phyloP scores from a whole-genome alignment of 2,329 filamentous ascomycete genomes.

The Talaromyces sp. region DNA sequence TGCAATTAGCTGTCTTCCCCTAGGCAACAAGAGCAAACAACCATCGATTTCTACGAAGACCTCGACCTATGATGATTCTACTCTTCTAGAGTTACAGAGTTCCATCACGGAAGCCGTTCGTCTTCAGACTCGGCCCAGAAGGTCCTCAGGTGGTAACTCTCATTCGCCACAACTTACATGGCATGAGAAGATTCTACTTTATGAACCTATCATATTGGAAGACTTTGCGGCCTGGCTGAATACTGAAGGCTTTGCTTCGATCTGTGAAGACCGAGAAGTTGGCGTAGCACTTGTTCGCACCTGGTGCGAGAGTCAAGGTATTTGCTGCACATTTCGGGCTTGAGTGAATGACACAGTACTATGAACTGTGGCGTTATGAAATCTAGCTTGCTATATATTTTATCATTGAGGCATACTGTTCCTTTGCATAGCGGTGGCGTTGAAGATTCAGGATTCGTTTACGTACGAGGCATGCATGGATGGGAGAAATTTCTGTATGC shows the following conservation, averaged over 20 bases:
- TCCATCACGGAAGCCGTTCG: constrained; percentile 48
- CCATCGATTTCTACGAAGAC: constrained; percentile 11
- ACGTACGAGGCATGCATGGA: not conserved
- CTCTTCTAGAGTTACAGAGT: constrained; percentile 38
- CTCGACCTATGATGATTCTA: constrained; percentile 5
- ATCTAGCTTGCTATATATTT: not conserved
- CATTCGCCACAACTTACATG: constrained; percentile 53
- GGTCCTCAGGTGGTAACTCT: constrained; percentile 33
- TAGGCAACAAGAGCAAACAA: not conserved
- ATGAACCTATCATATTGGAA: constrained; percentile 84
- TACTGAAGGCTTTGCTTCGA: constrained; percentile 57
- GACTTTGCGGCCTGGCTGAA: constrained; percentile 83
- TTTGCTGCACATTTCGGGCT: constrained; percentile 58
- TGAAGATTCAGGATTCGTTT: not conserved
- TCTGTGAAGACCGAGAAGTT: constrained; percentile 63
- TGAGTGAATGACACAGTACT: not conserved
- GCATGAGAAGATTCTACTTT: constrained; percentile 90
- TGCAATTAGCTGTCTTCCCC: not conserved
- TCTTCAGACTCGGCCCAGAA: constrained; percentile 29
- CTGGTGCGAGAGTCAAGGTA: constrained; percentile 83
- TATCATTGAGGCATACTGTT: not conserved
- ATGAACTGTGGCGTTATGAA: not conserved
- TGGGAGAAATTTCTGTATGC: not conserved
- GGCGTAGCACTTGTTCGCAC: constrained; percentile 64
- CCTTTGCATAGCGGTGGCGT: not conserved